Conservation (phyloP, 2,329 filamentous ascomycete species). For the Talaromyces sp. region DNA sequence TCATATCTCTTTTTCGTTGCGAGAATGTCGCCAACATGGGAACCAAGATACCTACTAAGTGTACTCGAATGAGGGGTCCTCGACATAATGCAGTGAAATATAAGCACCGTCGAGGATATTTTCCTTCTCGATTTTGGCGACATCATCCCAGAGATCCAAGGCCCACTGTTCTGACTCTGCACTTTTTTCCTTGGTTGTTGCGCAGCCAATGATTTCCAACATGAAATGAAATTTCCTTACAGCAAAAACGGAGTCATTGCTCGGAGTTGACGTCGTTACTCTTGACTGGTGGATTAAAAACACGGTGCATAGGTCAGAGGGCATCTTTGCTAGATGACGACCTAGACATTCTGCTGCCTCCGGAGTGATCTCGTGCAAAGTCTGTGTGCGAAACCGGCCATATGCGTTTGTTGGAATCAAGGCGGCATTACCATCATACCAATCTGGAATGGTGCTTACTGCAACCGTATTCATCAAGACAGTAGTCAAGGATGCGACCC, state of each 20-base stretch:
- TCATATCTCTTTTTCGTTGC: slow-evolving; percentile 38
- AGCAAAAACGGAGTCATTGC: slow-evolving; percentile 31
- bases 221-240: slow-evolving; percentile 35
- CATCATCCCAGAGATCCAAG: slow-evolving; percentile 30
- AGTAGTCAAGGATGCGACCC: slow-evolving; percentile 14
- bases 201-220: slow-evolving; percentile 37
- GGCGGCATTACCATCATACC: slow-evolving; percentile 23
- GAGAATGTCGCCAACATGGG: slow-evolving; percentile 31
- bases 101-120: slow-evolving; percentile 23
- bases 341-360: slow-evolving; percentile 30
- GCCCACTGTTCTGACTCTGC: slow-evolving; percentile 30
- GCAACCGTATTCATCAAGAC: slow-evolving; percentile 17
- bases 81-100: slow-evolving; percentile 28
- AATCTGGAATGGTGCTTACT: slow-evolving; percentile 24
- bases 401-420: slow-evolving; percentile 8
- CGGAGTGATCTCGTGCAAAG: slow-evolving; percentile 28
- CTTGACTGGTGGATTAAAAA: slow-evolving; percentile 33
- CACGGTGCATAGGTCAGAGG: slow-evolving; percentile 28
- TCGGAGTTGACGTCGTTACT: slow-evolving; percentile 15
- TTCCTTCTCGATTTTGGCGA: background rate
- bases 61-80: slow-evolving; percentile 26
- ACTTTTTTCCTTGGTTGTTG: slow-evolving; percentile 26
- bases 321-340: slow-evolving; percentile 24
- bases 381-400: slow-evolving; percentile 21
- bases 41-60: slow-evolving; percentile 16